Evolutionary conservation across 106 monocot genomes (phyloP).

Genomic region (Acorus calamus): DNA sequence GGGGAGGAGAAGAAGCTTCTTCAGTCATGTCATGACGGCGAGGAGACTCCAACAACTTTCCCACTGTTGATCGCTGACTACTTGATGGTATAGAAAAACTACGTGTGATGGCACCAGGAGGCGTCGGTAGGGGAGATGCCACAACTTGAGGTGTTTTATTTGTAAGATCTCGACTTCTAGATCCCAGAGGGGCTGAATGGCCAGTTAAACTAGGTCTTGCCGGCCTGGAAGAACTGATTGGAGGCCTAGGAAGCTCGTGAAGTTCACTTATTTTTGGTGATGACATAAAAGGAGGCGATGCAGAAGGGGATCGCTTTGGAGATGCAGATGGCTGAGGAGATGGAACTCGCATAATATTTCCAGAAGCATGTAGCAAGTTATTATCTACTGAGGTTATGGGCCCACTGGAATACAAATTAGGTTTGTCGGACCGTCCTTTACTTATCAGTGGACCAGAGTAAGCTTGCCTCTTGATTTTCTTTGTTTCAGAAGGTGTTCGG

Average conservation of each 20-base stretch:
- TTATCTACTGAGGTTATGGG: slow-evolving; percentile 7
- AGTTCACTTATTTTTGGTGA: slow-evolving; percentile 61
- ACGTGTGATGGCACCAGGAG: slow-evolving; percentile 56
- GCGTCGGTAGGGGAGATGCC: slow-evolving; percentile 68
- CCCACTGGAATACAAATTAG: slow-evolving; percentile 10
- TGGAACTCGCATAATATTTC: slow-evolving; percentile 8
- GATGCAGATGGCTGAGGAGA: slow-evolving; percentile 17
- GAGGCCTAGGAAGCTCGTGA: slow-evolving; percentile 90
- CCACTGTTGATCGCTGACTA: slow-evolving; percentile 29
- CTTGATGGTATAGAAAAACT: slow-evolving; percentile 89
- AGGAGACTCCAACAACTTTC: slow-evolving; percentile 30
- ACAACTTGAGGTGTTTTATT: slow-evolving; percentile 12
- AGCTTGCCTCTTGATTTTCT: slow-evolving; percentile 46
- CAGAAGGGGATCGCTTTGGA: slow-evolving; percentile 28
- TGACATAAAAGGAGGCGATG: slow-evolving; percentile 37
- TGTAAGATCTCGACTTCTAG: slow-evolving; percentile 33
- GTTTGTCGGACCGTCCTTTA: slow-evolving; percentile 29
- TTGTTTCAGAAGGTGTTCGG: slow-evolving; percentile 22
- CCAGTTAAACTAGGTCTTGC: slow-evolving; percentile 22
- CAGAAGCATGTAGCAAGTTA: background rate
- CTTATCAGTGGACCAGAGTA: slow-evolving; percentile 52
- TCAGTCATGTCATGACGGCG: slow-evolving; percentile 2
- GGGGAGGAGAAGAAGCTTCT: slow-evolving; percentile 29
- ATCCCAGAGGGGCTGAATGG: slow-evolving; percentile 75
- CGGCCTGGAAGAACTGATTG: slow-evolving; percentile 19